Evolutionary conservation across 202 grass and related monocot species (phyloP), one percentile per base, ranked within the genome.

Genomic region (Hordeum pubiflorum): DNA sequence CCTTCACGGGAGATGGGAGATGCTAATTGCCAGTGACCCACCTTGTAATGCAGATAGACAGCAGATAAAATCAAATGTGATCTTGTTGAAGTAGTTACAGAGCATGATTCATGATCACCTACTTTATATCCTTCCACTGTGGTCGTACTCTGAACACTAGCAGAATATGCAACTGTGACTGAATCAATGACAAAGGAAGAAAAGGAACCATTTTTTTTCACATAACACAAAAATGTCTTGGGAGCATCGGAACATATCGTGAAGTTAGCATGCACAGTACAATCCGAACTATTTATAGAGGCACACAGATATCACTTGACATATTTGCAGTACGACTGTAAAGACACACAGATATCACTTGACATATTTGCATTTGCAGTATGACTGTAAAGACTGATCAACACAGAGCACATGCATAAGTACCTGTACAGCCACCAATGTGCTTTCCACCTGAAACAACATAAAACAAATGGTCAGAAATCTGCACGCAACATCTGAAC

Each of bases 341-440:
- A 65, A 78, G 29, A 78, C 31, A 75, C 17, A 80, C 73, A 74
- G 24, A 63, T 32, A 69, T 37, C 55, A 65, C 18, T 70, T 26
- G 71, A 34, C 14, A 83, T 84, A 48, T 69, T 73, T 24, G 12
- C n/a, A 48, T 69, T 73, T 24, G 12, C n/a, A 14, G 26, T 80
- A 61, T 60, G 32, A 81, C 46, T 46, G 44, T 69, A 69, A 65
- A 78, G 29, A 78, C 23, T 57, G 78, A 79, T 70, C 8, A 86
- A 75, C 17, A 80, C 73, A 69, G 24, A 63, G 17, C 61, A 55
- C 43, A 71, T 31, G 36, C 26, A 63, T 41, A 79, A 62, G 60
- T 91, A 97, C 89, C 94, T 94, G 94, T 88, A 85, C 94, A 97
- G 6, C 91, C 94, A 64, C 91, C 87, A 66, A 97, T 90, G 86